phyloP scores from a whole-genome alignment of 2,329 filamentous ascomycete species.

The Talaromyces amestolkiae region DNA sequence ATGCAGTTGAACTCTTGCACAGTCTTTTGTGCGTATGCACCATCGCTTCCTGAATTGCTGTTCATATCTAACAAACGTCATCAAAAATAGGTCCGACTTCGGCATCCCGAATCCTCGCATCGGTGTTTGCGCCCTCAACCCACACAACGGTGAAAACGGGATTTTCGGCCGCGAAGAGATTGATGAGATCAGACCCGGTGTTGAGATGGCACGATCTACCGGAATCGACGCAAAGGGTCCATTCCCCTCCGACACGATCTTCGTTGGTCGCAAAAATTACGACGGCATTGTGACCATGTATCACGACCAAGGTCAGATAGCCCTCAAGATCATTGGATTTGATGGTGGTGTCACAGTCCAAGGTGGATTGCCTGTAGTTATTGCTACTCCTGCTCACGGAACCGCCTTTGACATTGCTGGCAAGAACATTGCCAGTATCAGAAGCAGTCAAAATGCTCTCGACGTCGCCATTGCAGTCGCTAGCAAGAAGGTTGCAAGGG shows the following conservation, averaged over 20 bases:
- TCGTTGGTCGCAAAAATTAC: slow-evolving; percentile 32
- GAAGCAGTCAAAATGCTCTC: neutral
- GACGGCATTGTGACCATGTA: slow-evolving; percentile 41
- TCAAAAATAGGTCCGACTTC: neutral
- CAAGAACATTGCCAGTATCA: neutral
- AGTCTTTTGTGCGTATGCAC: neutral
- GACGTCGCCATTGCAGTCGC: neutral
- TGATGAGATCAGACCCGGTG: neutral
- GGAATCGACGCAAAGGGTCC: neutral
- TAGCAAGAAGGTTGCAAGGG: neutral
- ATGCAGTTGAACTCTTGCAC: neutral
- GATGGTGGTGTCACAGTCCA: neutral
- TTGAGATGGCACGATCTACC: neutral
- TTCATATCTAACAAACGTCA: neutral
- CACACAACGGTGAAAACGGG: neutral
- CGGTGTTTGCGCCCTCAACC: neutral
- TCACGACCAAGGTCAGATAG: slow-evolving; percentile 39
- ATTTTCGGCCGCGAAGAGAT: neutral
- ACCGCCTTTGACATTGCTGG: neutral
- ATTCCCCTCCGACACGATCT: slow-evolving; percentile 27
- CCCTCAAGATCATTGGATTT: slow-evolving; percentile 33
- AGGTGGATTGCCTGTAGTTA: neutral
- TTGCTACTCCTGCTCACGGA: neutral
- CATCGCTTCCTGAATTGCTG: too few relatives aligned
- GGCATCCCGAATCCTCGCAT: neutral